Evolutionary conservation across 2,329 filamentous ascomycete species (phyloP).

Genomic region (Fusarium bactridioides): DNA sequence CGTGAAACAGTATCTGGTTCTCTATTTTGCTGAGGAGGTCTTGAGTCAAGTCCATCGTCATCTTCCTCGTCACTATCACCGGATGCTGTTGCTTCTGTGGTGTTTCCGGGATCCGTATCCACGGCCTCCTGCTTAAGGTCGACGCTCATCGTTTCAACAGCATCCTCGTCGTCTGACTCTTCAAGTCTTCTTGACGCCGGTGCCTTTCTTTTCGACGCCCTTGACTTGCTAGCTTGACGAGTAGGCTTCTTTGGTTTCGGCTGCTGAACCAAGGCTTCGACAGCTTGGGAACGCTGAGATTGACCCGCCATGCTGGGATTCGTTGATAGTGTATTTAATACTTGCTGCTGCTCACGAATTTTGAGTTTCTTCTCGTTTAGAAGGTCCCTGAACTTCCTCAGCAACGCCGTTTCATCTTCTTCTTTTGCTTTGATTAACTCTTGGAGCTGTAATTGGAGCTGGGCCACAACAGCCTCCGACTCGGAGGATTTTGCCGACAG

Average conservation of each 20-base stretch:
- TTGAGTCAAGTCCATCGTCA: slow-evolving; percentile 35
- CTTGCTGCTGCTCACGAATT: slow-evolving; percentile 75
- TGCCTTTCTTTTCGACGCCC: slow-evolving; percentile 61
- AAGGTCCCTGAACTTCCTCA: slow-evolving; percentile 74
- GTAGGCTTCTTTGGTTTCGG: slow-evolving; percentile 36
- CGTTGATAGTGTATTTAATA: slow-evolving; percentile 59
- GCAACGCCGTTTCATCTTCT: slow-evolving; percentile 69
- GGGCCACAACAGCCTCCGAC: slow-evolving; percentile 64
- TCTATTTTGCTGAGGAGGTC: neutral
- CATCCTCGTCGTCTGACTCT: slow-evolving; percentile 53
- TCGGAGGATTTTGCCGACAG: slow-evolving; percentile 53
- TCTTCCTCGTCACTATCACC: slow-evolving; percentile 56
- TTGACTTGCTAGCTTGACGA: slow-evolving; percentile 47
- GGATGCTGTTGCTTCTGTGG: slow-evolving; percentile 51
- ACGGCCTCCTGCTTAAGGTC: slow-evolving; percentile 50
- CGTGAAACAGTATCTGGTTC: neutral
- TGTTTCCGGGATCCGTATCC: slow-evolving; percentile 52
- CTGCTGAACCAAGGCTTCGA: slow-evolving; percentile 7
- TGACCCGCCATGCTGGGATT: slow-evolving; percentile 45
- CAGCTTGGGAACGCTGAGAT: slow-evolving; percentile 40
- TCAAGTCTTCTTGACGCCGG: slow-evolving; percentile 48
- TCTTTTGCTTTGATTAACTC: slow-evolving; percentile 72
- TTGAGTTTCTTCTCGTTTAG: slow-evolving; percentile 84
- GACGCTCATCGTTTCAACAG: slow-evolving; percentile 60
- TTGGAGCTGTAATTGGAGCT: slow-evolving; percentile 69